Percentiles rank a stretch among this genome's conserved stretches.
These are phyloP conservation scores for Megacollybia marginata DNA, from an alignment of 768 basidiomycete genomes.

Conservation along the genomic window DNA sequence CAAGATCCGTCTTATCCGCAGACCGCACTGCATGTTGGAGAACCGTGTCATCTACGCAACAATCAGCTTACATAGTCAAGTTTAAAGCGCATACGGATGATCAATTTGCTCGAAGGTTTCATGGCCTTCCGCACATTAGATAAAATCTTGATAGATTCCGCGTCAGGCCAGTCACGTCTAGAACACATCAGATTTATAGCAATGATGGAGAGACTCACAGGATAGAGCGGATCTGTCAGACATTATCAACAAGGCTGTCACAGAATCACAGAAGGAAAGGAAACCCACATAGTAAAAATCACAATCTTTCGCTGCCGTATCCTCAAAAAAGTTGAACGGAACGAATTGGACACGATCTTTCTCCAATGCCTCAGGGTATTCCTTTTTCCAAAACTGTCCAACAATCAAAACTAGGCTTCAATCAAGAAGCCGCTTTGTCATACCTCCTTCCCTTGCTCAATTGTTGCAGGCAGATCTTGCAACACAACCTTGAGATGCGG, in stretches of 20 bases:
- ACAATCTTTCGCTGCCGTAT: constrained; percentile 25
- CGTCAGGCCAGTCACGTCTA: constrained; percentile 37
- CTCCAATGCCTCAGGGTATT: constrained; percentile 26
- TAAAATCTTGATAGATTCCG: constrained; percentile 27
- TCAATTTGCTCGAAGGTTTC: constrained; percentile 23
- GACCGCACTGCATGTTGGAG: constrained; percentile 12
- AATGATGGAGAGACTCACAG: constrained; percentile 13
- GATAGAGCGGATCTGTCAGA: constrained; percentile 25
- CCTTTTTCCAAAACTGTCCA: constrained; percentile 14
- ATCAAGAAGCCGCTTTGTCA: too few relatives aligned
- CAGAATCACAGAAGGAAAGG: neutral
- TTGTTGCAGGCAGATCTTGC: constrained; percentile 26
- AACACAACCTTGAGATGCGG: constrained; percentile 28
- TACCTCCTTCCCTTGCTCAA: constrained; percentile 20
- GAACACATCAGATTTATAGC: neutral
- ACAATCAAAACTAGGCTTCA: too few relatives aligned
- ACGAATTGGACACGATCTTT: constrained; percentile 28
- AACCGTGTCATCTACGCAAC: constrained; percentile 26
- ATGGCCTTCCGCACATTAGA: constrained; percentile 26
- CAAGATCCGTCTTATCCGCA: constrained; percentile 4
- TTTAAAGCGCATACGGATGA: constrained; percentile 24
- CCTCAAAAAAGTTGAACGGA: constrained; percentile 30
- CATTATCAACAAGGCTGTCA: neutral
- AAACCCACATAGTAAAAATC: constrained; percentile 35
- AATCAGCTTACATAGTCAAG: neutral